phyloP scores from a whole-genome alignment of 805 yeast species.

The Diddensiella caesifluorescens region DNA sequence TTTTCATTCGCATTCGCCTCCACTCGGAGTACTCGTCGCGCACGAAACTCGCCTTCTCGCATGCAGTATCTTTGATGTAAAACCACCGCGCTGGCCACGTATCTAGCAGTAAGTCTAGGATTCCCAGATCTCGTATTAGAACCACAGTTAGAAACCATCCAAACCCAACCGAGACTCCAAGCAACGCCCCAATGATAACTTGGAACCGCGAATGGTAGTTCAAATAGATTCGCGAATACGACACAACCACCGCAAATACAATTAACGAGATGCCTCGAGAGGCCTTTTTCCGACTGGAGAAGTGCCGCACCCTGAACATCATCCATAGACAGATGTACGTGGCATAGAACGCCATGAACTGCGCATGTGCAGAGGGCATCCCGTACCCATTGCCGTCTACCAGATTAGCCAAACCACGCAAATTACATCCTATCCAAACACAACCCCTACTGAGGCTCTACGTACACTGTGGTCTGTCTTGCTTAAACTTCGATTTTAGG shows the following conservation, averaged over 20 bases:
- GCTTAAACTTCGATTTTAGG: constrained; percentile 56
- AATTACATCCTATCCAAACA: not conserved
- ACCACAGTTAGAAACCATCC: constrained; percentile 50
- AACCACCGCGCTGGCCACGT: constrained; percentile 48
- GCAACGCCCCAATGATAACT: constrained; percentile 61
- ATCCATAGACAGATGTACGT: constrained; percentile 34
- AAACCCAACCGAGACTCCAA: constrained; percentile 60
- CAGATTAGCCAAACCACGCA: not conserved
- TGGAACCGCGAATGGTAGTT: constrained; percentile 72
- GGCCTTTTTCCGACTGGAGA: constrained; percentile 24
- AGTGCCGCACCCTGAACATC: constrained; percentile 28
- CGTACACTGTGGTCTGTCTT: constrained; percentile 59
- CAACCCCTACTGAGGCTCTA: constrained; percentile 10
- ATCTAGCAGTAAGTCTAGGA: constrained; percentile 57
- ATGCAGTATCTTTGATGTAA: constrained; percentile 36
- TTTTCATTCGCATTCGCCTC: constrained; percentile 26
- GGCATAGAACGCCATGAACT: constrained; percentile 81
- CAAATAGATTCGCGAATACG: constrained; percentile 68
- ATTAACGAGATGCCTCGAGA: constrained; percentile 23
- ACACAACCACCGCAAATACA: constrained; percentile 40
- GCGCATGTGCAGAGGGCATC: constrained; percentile 97
- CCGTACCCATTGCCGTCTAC: constrained; percentile 60
- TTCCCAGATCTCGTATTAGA: constrained; percentile 58
- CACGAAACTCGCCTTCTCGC: constrained; percentile 29
- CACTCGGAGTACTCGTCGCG: constrained; percentile 30